phyloP scores from a whole-genome alignment of 306 rosid species.

The Trifolium dubium region DNA sequence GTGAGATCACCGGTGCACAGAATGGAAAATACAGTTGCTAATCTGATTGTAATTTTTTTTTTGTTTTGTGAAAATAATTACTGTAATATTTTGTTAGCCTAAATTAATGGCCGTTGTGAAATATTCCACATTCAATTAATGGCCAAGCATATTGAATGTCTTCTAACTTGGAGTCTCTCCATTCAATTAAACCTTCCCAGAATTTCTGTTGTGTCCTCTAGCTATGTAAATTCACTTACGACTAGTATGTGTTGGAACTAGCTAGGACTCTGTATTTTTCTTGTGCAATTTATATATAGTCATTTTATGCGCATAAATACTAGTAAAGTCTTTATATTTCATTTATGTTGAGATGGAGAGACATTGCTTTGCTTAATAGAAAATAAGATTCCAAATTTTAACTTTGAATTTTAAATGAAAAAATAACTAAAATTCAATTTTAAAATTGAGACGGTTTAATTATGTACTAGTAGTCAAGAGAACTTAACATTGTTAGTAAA shows the following conservation, averaged over 20 bases:
- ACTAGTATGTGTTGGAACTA: background rate
- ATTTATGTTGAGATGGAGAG: background rate
- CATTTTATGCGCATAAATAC: background rate
- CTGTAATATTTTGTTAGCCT: conserved; percentile 73
- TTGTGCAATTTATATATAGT: background rate
- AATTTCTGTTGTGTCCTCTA: conserved; percentile 16
- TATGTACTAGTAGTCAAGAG: too few species aligned
- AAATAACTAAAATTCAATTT: too few species aligned
- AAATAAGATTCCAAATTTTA: too few species aligned
- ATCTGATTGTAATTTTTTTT: conserved; percentile 76
- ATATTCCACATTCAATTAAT: conserved; percentile 46
- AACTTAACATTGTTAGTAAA: too few species aligned
- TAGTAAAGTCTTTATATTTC: background rate
- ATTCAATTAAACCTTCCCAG: conserved; percentile 2
- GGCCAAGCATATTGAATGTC: conserved; percentile 40
- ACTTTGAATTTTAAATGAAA: too few species aligned
- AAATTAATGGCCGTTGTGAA: conserved; percentile 62
- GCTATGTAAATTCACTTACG: background rate
- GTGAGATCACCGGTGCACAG: conserved; percentile 56
- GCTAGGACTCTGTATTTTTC: background rate
- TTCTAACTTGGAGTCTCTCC: conserved; percentile 40
- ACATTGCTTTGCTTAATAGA: too few species aligned
- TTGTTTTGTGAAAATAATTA: conserved; percentile 49
- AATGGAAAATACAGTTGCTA: conserved; percentile 58
- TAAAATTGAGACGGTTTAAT: too few species aligned